Conservation (phyloP, 768 basidiomycete species). For the Gelatoporia subvermispora region DNA sequence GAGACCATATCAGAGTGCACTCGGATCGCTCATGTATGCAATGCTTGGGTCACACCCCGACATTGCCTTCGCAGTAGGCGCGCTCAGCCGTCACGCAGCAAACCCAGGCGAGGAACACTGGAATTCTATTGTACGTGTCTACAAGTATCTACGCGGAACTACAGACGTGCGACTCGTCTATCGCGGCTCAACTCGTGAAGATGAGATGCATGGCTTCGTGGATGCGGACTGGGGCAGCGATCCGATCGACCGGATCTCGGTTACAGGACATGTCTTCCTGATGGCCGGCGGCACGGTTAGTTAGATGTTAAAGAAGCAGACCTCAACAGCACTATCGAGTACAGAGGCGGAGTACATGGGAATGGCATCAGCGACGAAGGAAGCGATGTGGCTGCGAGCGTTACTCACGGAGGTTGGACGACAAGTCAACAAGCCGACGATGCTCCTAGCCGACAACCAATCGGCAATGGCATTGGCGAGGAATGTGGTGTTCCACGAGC, state of each 20-base stretch:
- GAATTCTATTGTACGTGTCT: conserved; percentile 16
- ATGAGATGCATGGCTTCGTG: conserved; percentile 4
- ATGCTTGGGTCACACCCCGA: conserved; percentile 25
- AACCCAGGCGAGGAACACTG: conserved; percentile 18
- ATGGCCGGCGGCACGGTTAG: conserved; percentile 30
- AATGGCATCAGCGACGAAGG: conserved; percentile 25
- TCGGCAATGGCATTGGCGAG: conserved; percentile 21
- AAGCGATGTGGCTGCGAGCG: conserved; percentile 32
- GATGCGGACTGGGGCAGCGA: conserved; percentile 19
- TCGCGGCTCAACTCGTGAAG: conserved; percentile 7
- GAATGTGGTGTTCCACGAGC: conserved; percentile 22
- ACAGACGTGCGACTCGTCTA: conserved; percentile 4
- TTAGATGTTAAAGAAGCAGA: conserved; percentile 39
- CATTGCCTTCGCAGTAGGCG: conserved; percentile 22
- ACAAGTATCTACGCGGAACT: conserved; percentile 20
- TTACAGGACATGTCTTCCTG: conserved; percentile 28
- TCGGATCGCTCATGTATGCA: conserved; percentile 28
- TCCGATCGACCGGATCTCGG: conserved; percentile 8
- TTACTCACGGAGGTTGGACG: conserved; percentile 11
- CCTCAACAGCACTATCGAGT: conserved; percentile 29
- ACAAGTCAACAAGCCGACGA: neutral
- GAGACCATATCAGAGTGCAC: conserved; percentile 11
- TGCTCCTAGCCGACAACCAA: conserved; percentile 4
- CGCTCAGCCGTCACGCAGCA: too few relatives aligned
- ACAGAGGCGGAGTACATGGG: conserved; percentile 36